Base-by-base conservation (phyloP, 129 eudicot genomes). In the Scalesia atractyloides region DNA sequence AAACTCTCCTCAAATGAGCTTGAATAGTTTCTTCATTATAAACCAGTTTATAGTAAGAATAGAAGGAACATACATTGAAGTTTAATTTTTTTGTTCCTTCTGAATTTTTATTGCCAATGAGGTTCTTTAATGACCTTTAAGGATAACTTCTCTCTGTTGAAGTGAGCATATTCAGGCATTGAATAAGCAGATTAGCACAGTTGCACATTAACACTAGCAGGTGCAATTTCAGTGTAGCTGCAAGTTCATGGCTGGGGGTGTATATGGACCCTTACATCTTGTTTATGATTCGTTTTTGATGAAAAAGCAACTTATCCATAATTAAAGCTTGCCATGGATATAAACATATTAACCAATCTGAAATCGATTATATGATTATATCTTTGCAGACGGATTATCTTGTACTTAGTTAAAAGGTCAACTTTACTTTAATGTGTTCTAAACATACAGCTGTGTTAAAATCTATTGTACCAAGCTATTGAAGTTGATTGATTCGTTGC, bases 141-240 rank as follows among this genome's bases (percentile, higher is more conserved):
- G 57, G n/a, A 37, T 3, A 41, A n/a, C 5, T 65, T 74, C 8
- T 10, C 41, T 11, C 12, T 53, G 15, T 51, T 65, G 66, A 33
- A 75, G 71, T 41, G 49, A 20, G 63, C 66, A 58, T 64, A 48
- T 34, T 48, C 41, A 62, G 52, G 70, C 34, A 61, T 33, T 33
- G 37, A 36, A 64, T 51, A 34, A 50, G 60, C 64, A 26, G 64
- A 51, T 51, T n/a, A 63, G 24, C 49, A 17, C 26, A 52, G 13
- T 44, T 22, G 34, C 77, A 43, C 49, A 16, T 60, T 15, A 63
- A 34, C 16, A 18, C n/a, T 34, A 14, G 49, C 10, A 1, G 36
- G 39, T 33, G 50, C 34, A 7, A 9, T 73, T 62, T 18, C 70
- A 49, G 62, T 18, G 37, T 26, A 33, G 61, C 69, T 47, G 50